phyloP scores from a whole-genome alignment of 2,329 filamentous ascomycete species.

The Scedosporium aurantiacum region DNA sequence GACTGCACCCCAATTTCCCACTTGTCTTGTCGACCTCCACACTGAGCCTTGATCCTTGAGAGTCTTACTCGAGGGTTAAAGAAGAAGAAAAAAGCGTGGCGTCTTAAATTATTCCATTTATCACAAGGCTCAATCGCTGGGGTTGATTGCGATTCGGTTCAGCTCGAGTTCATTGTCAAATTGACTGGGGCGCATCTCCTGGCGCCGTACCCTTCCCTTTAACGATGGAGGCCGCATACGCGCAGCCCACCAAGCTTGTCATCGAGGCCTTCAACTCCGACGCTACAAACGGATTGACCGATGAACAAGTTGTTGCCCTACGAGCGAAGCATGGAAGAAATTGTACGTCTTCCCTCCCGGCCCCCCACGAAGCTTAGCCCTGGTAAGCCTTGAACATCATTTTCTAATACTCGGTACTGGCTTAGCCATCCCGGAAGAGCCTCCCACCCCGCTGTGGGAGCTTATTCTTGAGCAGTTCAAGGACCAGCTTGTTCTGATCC shows the following conservation, averaged over 20 bases:
- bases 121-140: background rate
- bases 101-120: too few species aligned
- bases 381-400: background rate
- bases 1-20: constrained; percentile 4
- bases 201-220: background rate
- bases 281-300: constrained; percentile 41
- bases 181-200: background rate
- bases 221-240: constrained; percentile 53
- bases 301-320: constrained; percentile 44
- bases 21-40: background rate
- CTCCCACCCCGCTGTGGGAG: constrained; percentile 91
- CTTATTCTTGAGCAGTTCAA: constrained; percentile 98
- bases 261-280: constrained; percentile 48
- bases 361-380: background rate
- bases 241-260: constrained; percentile 45
- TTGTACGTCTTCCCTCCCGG: constrained; percentile 28
- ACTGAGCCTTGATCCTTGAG: background rate
- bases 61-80: too few species aligned
- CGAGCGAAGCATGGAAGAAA: constrained; percentile 54
- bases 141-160: background rate
- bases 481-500: constrained; percentile 92
- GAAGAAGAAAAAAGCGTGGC: too few species aligned
- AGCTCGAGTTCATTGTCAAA: background rate
- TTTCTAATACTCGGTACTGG: constrained; percentile 6
- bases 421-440: constrained; percentile 65